Evolutionary conservation across 2,329 filamentous ascomycete genomes (phyloP), one percentile per base, ranked within the genome.

Genomic region (Ophiostoma angusticollis): DNA sequence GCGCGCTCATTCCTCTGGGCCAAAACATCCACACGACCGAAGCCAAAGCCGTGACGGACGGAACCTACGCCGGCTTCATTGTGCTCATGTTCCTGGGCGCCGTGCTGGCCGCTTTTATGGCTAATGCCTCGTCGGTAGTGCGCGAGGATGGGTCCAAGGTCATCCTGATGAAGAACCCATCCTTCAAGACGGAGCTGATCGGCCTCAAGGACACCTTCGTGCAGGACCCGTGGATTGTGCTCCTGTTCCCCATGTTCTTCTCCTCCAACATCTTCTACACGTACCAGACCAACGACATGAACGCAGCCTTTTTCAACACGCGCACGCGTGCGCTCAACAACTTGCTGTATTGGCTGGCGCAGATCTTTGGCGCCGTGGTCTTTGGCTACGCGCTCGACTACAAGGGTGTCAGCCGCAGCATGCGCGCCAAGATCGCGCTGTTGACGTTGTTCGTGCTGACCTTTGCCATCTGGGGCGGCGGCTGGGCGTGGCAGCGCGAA

Each of bases 101-200:
- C 44, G 49, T 74, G 12, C 64, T 93, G 2, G 73, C 81, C 22
- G 74, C 83, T 52, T 64, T 68, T 29, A 70, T 93, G 4, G 75
- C 75, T 51, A 75, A 91, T 51, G 81, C 82, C 27, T 72, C 72
- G 49, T 71, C 75, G 40, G 72, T 94, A 45, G 64, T 83, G 47
- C 84, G 86, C 45, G 65, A 70, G 27, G 84, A 94, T 54, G 84
- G 84, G 42, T 80, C 80, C 42, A 72, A 75, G 43, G 77, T 93
- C 54, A 85, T 93, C 46, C 61, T 87, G 46, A 93, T 89, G 81
- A 89, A 91, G 65, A 83, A 93, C 59, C 86, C 86, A 4, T 83
- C 81, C 37, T 93, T 83, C 82, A 74, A 74, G 52, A 78, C 81
- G 3, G 86, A 94, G 60, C 59, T 93, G 45, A 47, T 71, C 14